Base-by-base conservation (phyloP, 768 basidiomycete species). In the Mycena floridula region DNA sequence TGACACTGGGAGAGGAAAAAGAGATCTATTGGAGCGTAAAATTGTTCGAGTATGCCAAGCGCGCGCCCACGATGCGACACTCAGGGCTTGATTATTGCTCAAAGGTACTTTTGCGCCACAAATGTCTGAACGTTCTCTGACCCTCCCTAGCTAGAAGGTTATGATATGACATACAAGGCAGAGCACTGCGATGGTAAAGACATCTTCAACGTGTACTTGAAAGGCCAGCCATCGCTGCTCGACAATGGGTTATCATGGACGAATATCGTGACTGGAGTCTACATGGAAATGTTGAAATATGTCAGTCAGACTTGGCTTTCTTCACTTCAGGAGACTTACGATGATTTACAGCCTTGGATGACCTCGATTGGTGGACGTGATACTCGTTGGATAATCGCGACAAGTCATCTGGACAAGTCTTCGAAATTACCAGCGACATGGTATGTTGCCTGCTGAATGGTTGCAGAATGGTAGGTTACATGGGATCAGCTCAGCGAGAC, bases 161-260 rank as follows among this genome's bases (percentile, higher is more conserved):
- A 35, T 16, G 45, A 46, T 37, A 39, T 32, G 12, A 26, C 54
- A 25, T 71, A 71, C 51, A 59, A 57, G 37, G 55, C 60, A 15
- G 67, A 65, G 28, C 70, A 72, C 47, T 59, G 65, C 50, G 67
- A 70, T 43, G 69, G 56, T 2, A 72, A 72, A 53, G 71, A 67
- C 0, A 61, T 65, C 15, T 63, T 72, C 2, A 58, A 54, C 11
- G 70, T 70, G 25, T 71, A 57, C 42, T 53, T 72, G 42, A 54
- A 63, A 42, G 50, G 52, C 5, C 71, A 70, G 47, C 57, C 61
- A 11, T 64, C 66, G 3, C 58, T 48, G 16, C 50, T 59, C 16
- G 59, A 60, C n/a, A 45, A 53, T 9, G 57, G 51, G 16, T 50
- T 69, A 36, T 57, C 58, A n/a, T 70, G 67, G 67, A 62, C 59